Percentiles rank a stretch among this genome's conserved stretches.
Conservation (phyloP, 192 early-diverging fungal species). For the Lunasporangiospora selenospora region DNA sequence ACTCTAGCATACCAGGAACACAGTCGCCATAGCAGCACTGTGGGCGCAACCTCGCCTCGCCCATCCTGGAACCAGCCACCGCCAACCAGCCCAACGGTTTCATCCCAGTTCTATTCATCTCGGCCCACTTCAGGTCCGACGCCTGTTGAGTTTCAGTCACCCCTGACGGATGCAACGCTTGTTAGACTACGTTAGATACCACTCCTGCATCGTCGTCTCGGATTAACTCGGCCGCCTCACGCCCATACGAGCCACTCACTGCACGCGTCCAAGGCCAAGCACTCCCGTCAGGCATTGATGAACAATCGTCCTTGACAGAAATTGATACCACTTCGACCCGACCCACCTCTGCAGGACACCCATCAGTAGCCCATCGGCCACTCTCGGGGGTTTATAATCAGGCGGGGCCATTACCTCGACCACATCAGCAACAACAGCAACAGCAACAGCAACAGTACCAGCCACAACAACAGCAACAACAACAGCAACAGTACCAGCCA, state of each 20-base stretch:
- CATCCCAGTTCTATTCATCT: conserved; percentile 8
- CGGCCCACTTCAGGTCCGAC: conserved; percentile 9
- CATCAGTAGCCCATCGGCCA: too few species aligned
- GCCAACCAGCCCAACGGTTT: neutral
- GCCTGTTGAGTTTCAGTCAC: conserved; percentile 37
- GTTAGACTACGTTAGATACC: conserved; percentile 15
- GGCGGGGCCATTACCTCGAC: too few species aligned
- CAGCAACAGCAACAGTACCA: neutral
- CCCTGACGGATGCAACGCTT: conserved; percentile 22
- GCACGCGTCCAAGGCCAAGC: neutral
- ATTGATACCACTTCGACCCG: conserved; percentile 7
- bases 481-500: too few species aligned
- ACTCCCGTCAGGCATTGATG: conserved; percentile 25
- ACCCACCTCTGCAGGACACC: too few species aligned
- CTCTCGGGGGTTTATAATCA: too few species aligned
- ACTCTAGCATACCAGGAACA: conserved; percentile 26
- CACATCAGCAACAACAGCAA: neutral
- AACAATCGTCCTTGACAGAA: conserved; percentile 42
- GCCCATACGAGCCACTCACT: conserved; percentile 9
- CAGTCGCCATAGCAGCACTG: conserved; percentile 9
- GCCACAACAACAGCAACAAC: too few species aligned
- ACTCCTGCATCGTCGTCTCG: conserved; percentile 1
- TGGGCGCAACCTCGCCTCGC: conserved; percentile 17
- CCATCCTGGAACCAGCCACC: conserved; percentile 11
- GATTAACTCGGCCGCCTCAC: conserved; percentile 7